Percentiles rank a stretch among this genome's conserved stretches.
phyloP scores from a whole-genome alignment of 179 eudicot species.

The Dionaea muscipula region DNA sequence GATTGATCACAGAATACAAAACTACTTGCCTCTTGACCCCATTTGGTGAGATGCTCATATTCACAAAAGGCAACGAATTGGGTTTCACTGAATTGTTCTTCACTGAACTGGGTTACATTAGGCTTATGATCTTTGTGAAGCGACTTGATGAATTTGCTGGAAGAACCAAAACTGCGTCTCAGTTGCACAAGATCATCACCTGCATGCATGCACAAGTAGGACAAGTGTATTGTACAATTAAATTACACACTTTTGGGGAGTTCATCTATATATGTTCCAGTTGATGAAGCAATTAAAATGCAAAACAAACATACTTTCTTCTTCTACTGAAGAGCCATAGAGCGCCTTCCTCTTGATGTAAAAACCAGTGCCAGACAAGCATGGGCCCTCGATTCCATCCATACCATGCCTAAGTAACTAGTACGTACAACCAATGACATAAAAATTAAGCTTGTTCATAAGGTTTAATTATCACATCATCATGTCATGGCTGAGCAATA shows the following conservation, averaged over 20 bases:
- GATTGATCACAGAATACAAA: background rate
- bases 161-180: conserved; percentile 20
- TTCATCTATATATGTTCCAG: too few relatives aligned
- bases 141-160: conserved; percentile 32
- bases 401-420: conserved; percentile 26
- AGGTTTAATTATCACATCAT: too few relatives aligned
- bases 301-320: conserved; percentile 6
- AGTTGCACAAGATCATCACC: conserved; percentile 14
- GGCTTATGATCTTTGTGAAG: conserved; percentile 5
- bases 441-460: too few relatives aligned
- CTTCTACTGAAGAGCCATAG: conserved; percentile 13
- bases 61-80: conserved; percentile 29
- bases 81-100: conserved; percentile 13
- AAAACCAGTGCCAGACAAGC: conserved; percentile 30
- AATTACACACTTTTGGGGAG: too few relatives aligned
- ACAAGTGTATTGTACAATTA: too few relatives aligned
- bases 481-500: too few relatives aligned
- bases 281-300: too few relatives aligned
- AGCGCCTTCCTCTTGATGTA: conserved; percentile 35
- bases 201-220: too few relatives aligned
- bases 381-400: conserved; percentile 35
- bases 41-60: conserved; percentile 39
- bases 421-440: background rate
- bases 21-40: conserved; percentile 46
- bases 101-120: background rate